Percentiles rank a stretch among this genome's conserved stretches.
Evolutionary conservation across 2,329 filamentous ascomycete species (phyloP).

Genomic region (Talaromyces rugulosus): DNA sequence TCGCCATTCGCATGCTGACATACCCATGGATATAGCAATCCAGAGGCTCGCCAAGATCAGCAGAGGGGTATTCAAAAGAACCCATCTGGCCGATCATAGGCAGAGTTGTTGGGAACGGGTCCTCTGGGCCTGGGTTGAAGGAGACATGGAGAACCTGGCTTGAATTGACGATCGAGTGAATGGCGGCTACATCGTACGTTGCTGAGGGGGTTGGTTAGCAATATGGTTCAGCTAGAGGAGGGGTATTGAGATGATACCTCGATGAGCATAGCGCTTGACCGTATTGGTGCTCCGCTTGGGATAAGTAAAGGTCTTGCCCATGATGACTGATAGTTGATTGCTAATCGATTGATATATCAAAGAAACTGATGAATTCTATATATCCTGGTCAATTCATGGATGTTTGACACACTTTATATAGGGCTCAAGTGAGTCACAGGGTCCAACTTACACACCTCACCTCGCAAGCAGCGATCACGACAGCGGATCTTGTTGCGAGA

Average conservation of each 20-base stretch:
- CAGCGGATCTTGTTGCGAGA: not conserved
- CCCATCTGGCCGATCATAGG: conserved; percentile 86
- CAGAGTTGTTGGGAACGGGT: conserved; percentile 70
- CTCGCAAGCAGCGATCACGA: not conserved
- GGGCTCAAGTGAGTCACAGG: not conserved
- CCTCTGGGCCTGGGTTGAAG: conserved; percentile 59
- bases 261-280: conserved; percentile 62
- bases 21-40: conserved; percentile 83
- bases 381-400: not conserved
- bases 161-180: conserved; percentile 71
- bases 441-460: not conserved
- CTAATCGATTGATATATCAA: not conserved
- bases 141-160: conserved; percentile 75
- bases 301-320: conserved; percentile 49
- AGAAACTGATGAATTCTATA: not conserved
- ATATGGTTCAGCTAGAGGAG: not conserved
- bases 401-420: not conserved
- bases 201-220: conserved; percentile 41
- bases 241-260: conserved; percentile 45
- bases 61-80: conserved; percentile 61
- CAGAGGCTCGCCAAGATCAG: conserved; percentile 59
- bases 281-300: conserved; percentile 62
- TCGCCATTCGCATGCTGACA: conserved; percentile 73
- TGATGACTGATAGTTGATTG: conserved; percentile 16
- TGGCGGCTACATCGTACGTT: conserved; percentile 66